Conservation (phyloP, 129 eudicot genomes). For the Saposhnikovia divaricata region DNA sequence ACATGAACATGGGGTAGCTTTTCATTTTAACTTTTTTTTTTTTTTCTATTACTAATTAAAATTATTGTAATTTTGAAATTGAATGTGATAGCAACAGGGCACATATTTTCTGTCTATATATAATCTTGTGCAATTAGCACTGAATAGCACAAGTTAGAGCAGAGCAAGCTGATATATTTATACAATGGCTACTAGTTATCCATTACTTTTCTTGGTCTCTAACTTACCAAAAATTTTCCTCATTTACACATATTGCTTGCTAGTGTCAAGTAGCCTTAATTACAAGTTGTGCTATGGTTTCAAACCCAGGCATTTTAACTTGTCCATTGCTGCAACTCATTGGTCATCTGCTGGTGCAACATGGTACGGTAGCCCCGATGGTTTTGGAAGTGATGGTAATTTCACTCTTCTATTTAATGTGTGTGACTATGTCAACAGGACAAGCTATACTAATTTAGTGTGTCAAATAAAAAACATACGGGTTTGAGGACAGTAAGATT, state of each 20-base stretch:
- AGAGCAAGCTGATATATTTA: neutral
- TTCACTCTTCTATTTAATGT: neutral
- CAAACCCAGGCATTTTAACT: constrained; percentile 44
- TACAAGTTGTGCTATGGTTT: constrained; percentile 12
- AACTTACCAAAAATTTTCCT: neutral
- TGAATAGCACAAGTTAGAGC: neutral
- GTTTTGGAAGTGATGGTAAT: constrained; percentile 81
- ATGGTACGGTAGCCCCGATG: constrained; percentile 79
- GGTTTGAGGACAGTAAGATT: neutral
- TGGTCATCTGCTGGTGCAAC: constrained; percentile 76
- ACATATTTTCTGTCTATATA: constrained; percentile 8
- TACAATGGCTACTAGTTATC: neutral
- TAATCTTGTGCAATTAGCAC: neutral
- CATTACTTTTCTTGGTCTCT: neutral
- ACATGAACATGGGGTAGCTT: constrained; percentile 5
- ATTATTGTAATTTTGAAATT: neutral
- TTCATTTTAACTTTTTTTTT: neutral
- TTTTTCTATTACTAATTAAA: neutral
- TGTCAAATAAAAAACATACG: neutral
- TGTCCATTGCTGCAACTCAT: constrained; percentile 36
- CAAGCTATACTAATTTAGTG: neutral
- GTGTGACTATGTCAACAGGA: no score
- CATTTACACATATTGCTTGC: neutral
- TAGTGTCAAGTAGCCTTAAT: neutral
- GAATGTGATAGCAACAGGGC: constrained; percentile 11